A percentile compares a stretch with the other conserved stretches of the same genome.
These are phyloP conservation scores for Gypsophila paniculata DNA, from an alignment of 179 eudicot genomes.

Conservation along the genomic window DNA sequence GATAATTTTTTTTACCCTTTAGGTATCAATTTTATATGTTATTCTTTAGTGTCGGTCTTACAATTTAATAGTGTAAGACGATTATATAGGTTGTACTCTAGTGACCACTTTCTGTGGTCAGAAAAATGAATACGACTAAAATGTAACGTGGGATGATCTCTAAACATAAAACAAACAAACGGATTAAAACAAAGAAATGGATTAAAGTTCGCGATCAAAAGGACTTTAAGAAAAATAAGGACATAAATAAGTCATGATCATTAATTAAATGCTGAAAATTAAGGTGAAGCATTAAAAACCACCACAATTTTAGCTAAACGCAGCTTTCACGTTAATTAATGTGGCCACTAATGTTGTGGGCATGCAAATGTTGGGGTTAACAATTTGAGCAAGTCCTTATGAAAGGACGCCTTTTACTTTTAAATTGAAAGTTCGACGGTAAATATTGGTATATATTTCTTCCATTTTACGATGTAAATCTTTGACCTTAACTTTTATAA, in stretches of 20 bases:
- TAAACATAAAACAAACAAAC: not conserved
- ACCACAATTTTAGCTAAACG: conserved; percentile 29
- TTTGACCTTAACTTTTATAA: too few relatives aligned
- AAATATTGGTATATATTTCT: too few relatives aligned
- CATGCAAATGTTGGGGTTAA: not conserved
- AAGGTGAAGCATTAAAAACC: conserved; percentile 28
- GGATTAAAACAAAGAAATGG: too few relatives aligned
- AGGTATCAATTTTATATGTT: too few relatives aligned
- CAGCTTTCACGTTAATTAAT: conserved; percentile 33
- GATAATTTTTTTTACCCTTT: too few relatives aligned
- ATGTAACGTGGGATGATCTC: not conserved
- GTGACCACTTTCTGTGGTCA: not conserved
- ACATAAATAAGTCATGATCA: not conserved
- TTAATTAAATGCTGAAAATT: conserved; percentile 5
- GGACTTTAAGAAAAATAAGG: not conserved
- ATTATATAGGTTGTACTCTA: too few relatives aligned
- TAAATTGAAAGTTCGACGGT: too few relatives aligned
- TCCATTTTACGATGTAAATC: too few relatives aligned
- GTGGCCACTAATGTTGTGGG: conserved; percentile 19
- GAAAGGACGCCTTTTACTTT: too few relatives aligned
- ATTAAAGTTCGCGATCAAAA: not conserved
- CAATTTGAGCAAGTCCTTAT: too few relatives aligned
- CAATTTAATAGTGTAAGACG: too few relatives aligned
- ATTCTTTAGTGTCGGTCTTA: too few relatives aligned
- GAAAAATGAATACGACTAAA: not conserved